phyloP scores from a whole-genome alignment of 306 rosid genomes.

The Lathyrus oleraceus region DNA sequence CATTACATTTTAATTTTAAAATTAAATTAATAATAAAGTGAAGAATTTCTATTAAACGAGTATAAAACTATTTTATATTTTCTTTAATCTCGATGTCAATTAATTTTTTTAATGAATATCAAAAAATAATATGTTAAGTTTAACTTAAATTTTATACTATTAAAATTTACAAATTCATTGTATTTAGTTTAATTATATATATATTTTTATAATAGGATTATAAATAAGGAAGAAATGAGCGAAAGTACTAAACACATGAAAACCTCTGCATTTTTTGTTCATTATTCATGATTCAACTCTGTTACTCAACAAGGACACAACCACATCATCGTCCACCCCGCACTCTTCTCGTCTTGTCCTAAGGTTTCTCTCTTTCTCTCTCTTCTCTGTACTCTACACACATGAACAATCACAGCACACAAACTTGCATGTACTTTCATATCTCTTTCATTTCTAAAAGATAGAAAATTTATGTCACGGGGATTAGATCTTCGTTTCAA shows the following conservation, averaged over 20 bases:
- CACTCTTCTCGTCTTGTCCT: slow-evolving; percentile 29
- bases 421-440: background rate
- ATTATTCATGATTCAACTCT: slow-evolving; percentile 5
- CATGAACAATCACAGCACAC: background rate
- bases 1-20: no score
- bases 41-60: no score
- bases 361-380: slow-evolving; percentile 38
- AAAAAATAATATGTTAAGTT: no score
- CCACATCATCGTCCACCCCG: slow-evolving; percentile 21
- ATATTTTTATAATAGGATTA: no score
- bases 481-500: slow-evolving; percentile 38
- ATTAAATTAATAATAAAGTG: no score
- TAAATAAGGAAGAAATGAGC: background rate
- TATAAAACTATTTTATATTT: no score
- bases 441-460: background rate
- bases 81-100: no score
- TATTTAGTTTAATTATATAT: no score
- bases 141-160: no score
- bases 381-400: background rate
- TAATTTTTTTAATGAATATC: no score
- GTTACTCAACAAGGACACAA: slow-evolving; percentile 26
- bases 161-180: no score
- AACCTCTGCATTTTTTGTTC: background rate
- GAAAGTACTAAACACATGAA: background rate
- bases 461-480: slow-evolving; percentile 3